Conservation (phyloP, 345 rosid genomes). For the Eutrema heterophyllum region DNA sequence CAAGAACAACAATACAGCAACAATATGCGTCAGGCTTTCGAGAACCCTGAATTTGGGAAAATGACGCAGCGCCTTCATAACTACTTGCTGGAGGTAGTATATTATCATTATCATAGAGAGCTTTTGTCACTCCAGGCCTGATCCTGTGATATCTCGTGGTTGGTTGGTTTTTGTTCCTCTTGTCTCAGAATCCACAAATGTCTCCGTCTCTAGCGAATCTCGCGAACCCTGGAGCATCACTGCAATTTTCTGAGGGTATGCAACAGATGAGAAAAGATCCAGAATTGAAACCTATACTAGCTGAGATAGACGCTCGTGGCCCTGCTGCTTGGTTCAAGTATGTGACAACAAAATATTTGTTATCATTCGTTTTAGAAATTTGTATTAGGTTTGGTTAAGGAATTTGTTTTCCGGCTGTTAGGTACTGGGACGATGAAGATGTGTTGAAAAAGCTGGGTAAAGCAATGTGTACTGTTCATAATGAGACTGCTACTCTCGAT, state of each 20-base stretch:
- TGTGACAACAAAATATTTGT: not conserved
- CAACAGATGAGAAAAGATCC: slow-evolving; percentile 65
- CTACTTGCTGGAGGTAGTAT: not conserved
- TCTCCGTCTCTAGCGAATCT: slow-evolving; percentile 8
- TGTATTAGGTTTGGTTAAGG: not conserved
- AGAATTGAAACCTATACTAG: slow-evolving; percentile 60
- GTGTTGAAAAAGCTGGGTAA: slow-evolving; percentile 76
- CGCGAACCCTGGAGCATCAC: slow-evolving; percentile 50
- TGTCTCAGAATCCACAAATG: not conserved
- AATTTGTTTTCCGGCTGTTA: slow-evolving; percentile 6
- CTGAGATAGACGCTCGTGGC: slow-evolving; percentile 72
- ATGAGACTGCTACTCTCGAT: slow-evolving; percentile 51
- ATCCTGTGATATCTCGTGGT: no score
- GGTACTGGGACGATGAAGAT: slow-evolving; percentile 80
- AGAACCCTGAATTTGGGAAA: not conserved
- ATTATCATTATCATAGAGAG: no score
- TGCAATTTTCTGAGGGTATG: slow-evolving; percentile 65
- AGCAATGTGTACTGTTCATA: slow-evolving; percentile 59
- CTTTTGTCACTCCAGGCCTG: no score
- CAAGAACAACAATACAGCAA: not conserved
- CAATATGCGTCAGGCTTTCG: not conserved
- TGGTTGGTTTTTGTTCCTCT: no score
- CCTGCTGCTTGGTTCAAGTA: slow-evolving; percentile 79
- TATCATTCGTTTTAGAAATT: not conserved
- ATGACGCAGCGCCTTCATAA: not conserved